Percentiles rank a stretch among this genome's conserved stretches.
Evolutionary conservation across 305 asterid species (phyloP).

Genomic region (Fraxinus nigra): DNA sequence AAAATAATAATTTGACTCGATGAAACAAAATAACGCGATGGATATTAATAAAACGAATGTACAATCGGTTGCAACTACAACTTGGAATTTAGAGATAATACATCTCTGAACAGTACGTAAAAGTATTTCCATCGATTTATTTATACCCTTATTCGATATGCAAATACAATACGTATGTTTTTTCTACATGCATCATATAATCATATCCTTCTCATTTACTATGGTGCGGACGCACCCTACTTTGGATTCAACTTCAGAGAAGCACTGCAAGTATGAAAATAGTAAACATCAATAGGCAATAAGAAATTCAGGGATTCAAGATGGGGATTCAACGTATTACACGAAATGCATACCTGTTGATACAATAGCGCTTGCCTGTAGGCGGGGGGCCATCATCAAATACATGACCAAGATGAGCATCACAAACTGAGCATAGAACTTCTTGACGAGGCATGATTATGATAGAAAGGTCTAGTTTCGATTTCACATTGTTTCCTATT

Average conservation of each 20-base stretch:
- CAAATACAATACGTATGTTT: background rate
- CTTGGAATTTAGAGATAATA: background rate
- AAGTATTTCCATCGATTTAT: background rate
- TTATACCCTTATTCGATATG: background rate
- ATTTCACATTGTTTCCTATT: slow-evolving; percentile 68
- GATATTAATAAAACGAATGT: background rate
- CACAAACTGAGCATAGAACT: slow-evolving; percentile 69
- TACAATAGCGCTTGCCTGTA: slow-evolving; percentile 81
- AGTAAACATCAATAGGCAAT: background rate
- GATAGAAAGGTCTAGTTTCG: slow-evolving; percentile 76
- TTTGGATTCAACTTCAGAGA: slow-evolving; percentile 60
- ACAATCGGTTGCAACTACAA: background rate
- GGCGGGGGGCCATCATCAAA: slow-evolving; percentile 90
- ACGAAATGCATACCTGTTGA: slow-evolving; percentile 58
- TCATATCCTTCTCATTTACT: background rate
- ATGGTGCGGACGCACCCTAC: slow-evolving; percentile 19
- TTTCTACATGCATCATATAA: background rate
- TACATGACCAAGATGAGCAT: slow-evolving; percentile 90
- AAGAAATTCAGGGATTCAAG: background rate
- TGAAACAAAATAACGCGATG: background rate
- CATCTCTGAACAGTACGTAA: background rate
- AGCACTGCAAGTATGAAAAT: slow-evolving; percentile 42
- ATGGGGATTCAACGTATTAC: background rate
- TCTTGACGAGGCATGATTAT: slow-evolving; percentile 90
- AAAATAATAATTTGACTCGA: background rate